Evolutionary conservation across 805 yeast genomes (phyloP), one percentile per base, ranked within the genome.

Genomic region (Candida patagonica): DNA sequence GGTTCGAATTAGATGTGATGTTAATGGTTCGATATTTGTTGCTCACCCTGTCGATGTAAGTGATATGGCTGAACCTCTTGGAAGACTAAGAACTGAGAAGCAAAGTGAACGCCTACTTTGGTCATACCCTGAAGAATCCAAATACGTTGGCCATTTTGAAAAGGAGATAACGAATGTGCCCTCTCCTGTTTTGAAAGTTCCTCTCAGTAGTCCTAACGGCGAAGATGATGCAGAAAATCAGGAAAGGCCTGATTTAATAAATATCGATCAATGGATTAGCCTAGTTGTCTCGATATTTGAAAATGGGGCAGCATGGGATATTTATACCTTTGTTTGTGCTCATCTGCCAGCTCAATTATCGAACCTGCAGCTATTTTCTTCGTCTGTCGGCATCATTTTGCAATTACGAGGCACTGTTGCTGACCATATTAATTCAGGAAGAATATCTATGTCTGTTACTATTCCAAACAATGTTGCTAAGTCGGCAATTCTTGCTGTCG

Each of bases 271-370:
- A 12, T 73, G 87, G 80, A 56, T 80, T 6, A 52, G 63, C 0
- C 43, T 76, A 9, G 73, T 78, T 5, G 54, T 71, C 8, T 59
- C 62, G 5, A 63, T 78, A 0, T 52, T 82, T 47, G 70, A 70
- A 9, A 62, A 65, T 3, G 76, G 76, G 29, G 64, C 72, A 13
- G 70, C 72, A 43, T 83, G 89, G 92, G 89, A 80, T 45, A 54
- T 75, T 1, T 83, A 78, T 55, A 75, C 87, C 0, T 80, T 66
- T 50, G 57, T 76, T 1, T 63, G 79, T 66, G 74, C 81, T 0
- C 85, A 80, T 55, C 66, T 82, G 40, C 77, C 86, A 50, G 73
- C 84, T 0, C 94, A 83, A 51, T 52, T 84, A 23, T 65, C 82
- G 8, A 78, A 76, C 48, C 54, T 76, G 46, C 59, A 58, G 10